Evolutionary conservation across 2,329 filamentous ascomycete species (phyloP).

Genomic region (Cytospora chrysosperma): DNA sequence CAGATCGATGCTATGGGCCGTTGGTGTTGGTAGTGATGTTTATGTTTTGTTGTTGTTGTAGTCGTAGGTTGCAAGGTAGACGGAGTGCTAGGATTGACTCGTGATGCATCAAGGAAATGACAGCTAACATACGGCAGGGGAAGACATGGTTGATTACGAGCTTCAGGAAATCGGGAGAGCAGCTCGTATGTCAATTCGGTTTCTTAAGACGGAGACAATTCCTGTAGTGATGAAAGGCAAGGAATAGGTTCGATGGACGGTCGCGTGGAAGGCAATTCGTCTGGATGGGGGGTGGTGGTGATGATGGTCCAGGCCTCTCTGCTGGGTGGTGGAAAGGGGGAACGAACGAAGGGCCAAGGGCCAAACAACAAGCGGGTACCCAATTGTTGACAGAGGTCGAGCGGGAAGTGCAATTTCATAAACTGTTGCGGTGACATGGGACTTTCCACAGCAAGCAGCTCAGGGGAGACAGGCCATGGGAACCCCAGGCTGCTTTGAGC

Average conservation of each 20-base stretch:
- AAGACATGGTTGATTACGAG: conserved; percentile 30
- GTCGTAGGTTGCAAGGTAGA: neutral
- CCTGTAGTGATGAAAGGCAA: conserved; percentile 17
- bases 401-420: conserved; percentile 23
- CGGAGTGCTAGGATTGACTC: conserved; percentile 9
- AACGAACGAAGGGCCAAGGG: conserved; percentile 22
- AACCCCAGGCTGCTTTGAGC: neutral
- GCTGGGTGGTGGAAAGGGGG: conserved; percentile 23
- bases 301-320: conserved; percentile 19
- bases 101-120: conserved; percentile 19
- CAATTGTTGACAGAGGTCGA: conserved; percentile 20
- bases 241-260: conserved; percentile 7
- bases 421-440: conserved; percentile 7
- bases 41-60: neutral
- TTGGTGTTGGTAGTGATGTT: neutral
- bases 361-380: conserved; percentile 5
- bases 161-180: conserved; percentile 1
- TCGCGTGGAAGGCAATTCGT: conserved; percentile 9
- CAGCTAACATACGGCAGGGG: conserved; percentile 26
- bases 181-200: conserved; percentile 4
- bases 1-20: conserved; percentile 11
- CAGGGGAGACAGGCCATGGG: neutral
- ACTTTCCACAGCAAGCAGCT: conserved; percentile 13
- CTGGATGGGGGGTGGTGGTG: conserved; percentile 9
- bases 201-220: conserved; percentile 25